These are phyloP conservation scores for Lasiodiplodia theobromae DNA, from an alignment of 2,329 filamentous ascomycete genomes.

Conservation along the genomic window DNA sequence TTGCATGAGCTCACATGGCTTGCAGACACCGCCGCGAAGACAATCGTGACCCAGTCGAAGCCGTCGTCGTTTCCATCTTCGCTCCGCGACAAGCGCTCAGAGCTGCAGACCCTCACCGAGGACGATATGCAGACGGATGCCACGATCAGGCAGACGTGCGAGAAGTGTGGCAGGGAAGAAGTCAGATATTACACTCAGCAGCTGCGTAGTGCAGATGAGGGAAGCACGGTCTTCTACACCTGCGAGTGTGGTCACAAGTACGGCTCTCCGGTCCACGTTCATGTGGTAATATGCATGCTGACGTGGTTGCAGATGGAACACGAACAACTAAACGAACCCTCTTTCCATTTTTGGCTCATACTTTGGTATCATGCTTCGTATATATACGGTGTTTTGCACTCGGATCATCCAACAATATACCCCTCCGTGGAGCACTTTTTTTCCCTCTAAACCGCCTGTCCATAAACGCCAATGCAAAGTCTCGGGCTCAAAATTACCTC, in stretches of 20 bases:
- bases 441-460: constrained; percentile 20
- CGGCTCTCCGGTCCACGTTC: constrained; percentile 48
- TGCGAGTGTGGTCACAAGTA: constrained; percentile 89
- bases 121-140: constrained; percentile 80
- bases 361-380: constrained; percentile 27
- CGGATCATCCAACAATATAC: constrained; percentile 21
- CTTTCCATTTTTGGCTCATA: constrained; percentile 27
- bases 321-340: constrained; percentile 63
- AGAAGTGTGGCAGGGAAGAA: constrained; percentile 80
- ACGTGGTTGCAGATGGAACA: constrained; percentile 54
- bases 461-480: constrained; percentile 24
- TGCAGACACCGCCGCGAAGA: constrained; percentile 76
- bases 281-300: constrained; percentile 23
- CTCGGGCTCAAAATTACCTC: not conserved
- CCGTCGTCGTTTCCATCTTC: constrained; percentile 88
- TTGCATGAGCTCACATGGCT: constrained; percentile 22
- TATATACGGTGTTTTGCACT: constrained; percentile 19
- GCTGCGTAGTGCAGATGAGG: constrained; percentile 91
- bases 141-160: constrained; percentile 72
- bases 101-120: constrained; percentile 79
- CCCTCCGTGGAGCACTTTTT: constrained; percentile 19
- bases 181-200: constrained; percentile 88
- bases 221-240: constrained; percentile 87
- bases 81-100: constrained; percentile 86
- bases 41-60: constrained; percentile 83